A percentile compares a stretch with the other conserved stretches of the same genome.
Conservation (phyloP, 2,329 filamentous ascomycete species). For the Ophidiomyces ophidiicola region DNA sequence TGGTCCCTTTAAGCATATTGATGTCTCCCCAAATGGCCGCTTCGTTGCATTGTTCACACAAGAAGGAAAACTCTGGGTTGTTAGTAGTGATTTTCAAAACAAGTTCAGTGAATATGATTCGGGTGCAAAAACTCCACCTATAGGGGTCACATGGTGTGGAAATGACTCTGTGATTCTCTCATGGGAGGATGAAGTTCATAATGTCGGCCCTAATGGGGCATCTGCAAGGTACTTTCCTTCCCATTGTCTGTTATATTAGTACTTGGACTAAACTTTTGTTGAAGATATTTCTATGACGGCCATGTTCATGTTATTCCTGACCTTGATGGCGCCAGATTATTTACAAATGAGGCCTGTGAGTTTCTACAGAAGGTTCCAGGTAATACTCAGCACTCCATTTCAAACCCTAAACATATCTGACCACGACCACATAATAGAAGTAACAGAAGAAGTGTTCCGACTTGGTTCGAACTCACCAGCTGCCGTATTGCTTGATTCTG, state of each 20-base stretch:
- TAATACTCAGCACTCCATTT: slow-evolving; percentile 18
- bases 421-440: slow-evolving; percentile 35
- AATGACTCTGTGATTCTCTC: slow-evolving; percentile 86
- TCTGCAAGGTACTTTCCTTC: slow-evolving; percentile 43
- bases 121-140: slow-evolving; percentile 68
- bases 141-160: slow-evolving; percentile 90
- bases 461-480: slow-evolving; percentile 78
- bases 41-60: slow-evolving; percentile 79
- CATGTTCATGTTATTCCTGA: slow-evolving; percentile 81
- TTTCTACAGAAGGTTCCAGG: slow-evolving; percentile 86
- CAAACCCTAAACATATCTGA: not conserved
- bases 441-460: slow-evolving; percentile 79
- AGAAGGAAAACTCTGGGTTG: slow-evolving; percentile 77
- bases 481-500: slow-evolving; percentile 84
- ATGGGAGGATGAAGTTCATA: slow-evolving; percentile 95
- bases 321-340: slow-evolving; percentile 73
- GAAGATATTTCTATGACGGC: slow-evolving; percentile 76
- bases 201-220: slow-evolving; percentile 73
- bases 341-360: slow-evolving; percentile 92
- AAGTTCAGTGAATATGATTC: slow-evolving; percentile 86
- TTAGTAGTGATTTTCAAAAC: slow-evolving; percentile 89
- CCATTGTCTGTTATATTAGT: not conserved
- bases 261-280: not conserved
- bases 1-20: slow-evolving; percentile 82
- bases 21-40: slow-evolving; percentile 79